phyloP scores from a whole-genome alignment of 495 filamentous ascomycete genomes.

The Echria macrotheca region DNA sequence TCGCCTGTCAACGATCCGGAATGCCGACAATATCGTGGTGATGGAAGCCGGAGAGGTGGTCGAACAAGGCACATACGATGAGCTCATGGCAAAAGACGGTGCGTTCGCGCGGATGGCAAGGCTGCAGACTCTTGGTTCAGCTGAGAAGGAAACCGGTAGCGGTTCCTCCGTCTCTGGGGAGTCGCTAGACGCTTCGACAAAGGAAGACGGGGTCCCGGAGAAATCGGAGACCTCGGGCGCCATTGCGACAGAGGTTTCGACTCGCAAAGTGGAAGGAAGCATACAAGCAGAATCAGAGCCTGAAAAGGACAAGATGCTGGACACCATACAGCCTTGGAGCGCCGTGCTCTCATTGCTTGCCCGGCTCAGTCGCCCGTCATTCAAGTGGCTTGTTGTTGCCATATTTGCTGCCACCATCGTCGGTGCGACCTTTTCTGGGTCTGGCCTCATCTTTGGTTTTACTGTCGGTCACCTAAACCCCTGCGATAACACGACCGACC shows the following conservation, averaged over 20 bases:
- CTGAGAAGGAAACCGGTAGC: constrained; percentile 15
- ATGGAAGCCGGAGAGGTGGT: constrained; percentile 67
- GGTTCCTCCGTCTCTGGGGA: constrained; percentile 7
- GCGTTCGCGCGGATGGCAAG: constrained; percentile 47
- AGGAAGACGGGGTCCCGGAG: constrained; percentile 21
- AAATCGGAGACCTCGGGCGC: neutral
- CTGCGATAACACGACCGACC: constrained; percentile 14
- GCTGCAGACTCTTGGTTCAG: constrained; percentile 34
- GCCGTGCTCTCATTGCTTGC: constrained; percentile 3
- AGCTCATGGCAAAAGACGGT: constrained; percentile 51
- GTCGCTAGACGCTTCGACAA: constrained; percentile 4
- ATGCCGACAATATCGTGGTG: constrained; percentile 90
- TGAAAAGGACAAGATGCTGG: neutral
- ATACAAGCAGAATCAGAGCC: too few species aligned
- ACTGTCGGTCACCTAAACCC: constrained; percentile 31
- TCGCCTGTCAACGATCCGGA: constrained; percentile 89
- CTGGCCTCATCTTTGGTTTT: constrained; percentile 21
- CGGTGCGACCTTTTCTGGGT: constrained; percentile 19
- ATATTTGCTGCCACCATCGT: constrained; percentile 13
- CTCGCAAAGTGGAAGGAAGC: too few species aligned
- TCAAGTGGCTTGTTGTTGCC: constrained; percentile 10
- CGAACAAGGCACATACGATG: constrained; percentile 51
- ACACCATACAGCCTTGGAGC: constrained; percentile 4
- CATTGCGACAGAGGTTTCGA: neutral
- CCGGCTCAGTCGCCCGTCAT: constrained; percentile 3